Evolutionary conservation across 306 rosid genomes (phyloP).

Genomic region (Ceratonia siliqua): DNA sequence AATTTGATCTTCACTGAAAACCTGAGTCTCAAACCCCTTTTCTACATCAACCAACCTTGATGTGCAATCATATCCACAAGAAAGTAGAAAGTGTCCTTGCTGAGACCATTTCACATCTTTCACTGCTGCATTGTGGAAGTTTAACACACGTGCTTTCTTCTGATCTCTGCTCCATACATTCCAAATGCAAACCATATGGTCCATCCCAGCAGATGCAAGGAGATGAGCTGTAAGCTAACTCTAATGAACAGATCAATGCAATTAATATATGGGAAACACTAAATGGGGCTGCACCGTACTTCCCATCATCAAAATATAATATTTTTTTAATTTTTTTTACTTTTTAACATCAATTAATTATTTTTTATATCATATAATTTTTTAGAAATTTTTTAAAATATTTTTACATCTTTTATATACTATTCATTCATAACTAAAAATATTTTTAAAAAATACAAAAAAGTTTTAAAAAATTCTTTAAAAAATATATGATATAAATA

Average conservation of each 20-base stretch:
- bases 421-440: too few species aligned
- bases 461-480: too few species aligned
- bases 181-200: constrained; percentile 73
- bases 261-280: too few species aligned
- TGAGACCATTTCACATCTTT: constrained; percentile 84
- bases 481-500: too few species aligned
- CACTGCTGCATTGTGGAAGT: constrained; percentile 71
- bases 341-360: too few species aligned
- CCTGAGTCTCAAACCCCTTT: constrained; percentile 73
- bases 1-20: constrained; percentile 67
- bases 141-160: constrained; percentile 62
- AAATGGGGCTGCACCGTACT: too few species aligned
- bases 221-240: constrained; percentile 89
- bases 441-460: too few species aligned
- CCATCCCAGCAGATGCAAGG: constrained; percentile 98
- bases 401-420: too few species aligned
- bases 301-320: too few species aligned
- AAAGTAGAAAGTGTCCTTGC: constrained; percentile 67
- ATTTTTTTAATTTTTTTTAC: too few species aligned
- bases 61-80: constrained; percentile 82
- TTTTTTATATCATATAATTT: too few species aligned
- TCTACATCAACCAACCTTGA: constrained; percentile 84
- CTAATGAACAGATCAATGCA: constrained; percentile 57
- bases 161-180: constrained; percentile 81
- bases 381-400: too few species aligned